Percentiles rank a stretch among this genome's conserved stretches.
Evolutionary conservation across 257 asterid species (phyloP).

Genomic region (Solanum peruvianum): DNA sequence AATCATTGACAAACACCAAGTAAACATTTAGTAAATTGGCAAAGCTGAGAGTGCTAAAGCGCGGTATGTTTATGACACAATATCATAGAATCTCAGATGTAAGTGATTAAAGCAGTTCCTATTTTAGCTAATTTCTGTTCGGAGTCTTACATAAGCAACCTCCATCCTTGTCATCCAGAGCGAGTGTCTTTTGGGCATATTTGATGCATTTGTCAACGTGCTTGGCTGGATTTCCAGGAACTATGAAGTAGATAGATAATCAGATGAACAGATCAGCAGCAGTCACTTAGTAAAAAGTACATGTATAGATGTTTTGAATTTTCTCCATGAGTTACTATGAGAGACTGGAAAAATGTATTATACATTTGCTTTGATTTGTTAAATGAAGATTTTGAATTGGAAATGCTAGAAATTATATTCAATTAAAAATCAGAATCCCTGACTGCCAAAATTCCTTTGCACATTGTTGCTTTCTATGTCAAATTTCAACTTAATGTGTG

Average conservation of each 20-base stretch:
- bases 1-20: too few relatives aligned
- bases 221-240: slow-evolving; percentile 12
- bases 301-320: not conserved
- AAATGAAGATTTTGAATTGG: not conserved
- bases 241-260: not conserved
- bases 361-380: not conserved
- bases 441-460: not conserved
- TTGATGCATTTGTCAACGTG: too few relatives aligned
- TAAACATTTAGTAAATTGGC: too few relatives aligned
- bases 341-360: not conserved
- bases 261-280: slow-evolving; percentile 3
- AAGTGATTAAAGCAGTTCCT: too few relatives aligned
- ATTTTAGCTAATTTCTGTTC: too few relatives aligned
- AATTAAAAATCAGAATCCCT: not conserved
- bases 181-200: too few relatives aligned
- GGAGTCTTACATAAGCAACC: too few relatives aligned
- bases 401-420: not conserved
- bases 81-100: too few relatives aligned
- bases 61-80: too few relatives aligned
- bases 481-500: not conserved
- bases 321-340: not conserved
- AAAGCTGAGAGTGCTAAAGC: too few relatives aligned
- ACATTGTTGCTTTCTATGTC: not conserved
- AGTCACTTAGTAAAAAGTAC: not conserved
- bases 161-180: too few relatives aligned